phyloP scores from a whole-genome alignment of 2,329 filamentous ascomycete genomes.

The Macrophomina tecta region DNA sequence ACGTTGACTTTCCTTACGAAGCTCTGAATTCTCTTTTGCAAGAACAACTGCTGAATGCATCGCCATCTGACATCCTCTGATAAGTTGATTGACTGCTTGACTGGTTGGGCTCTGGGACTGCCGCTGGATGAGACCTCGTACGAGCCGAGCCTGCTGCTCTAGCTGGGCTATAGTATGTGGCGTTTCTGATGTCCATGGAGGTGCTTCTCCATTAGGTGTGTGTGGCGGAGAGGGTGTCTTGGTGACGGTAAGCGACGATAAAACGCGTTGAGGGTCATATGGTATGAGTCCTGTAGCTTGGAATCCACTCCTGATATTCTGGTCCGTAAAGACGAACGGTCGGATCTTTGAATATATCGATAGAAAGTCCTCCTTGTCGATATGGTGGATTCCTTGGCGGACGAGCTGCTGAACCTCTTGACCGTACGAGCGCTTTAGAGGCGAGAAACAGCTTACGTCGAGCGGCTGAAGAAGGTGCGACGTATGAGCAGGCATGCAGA shows the following conservation, averaged over 20 bases:
- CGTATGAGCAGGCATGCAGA: slow-evolving; percentile 26
- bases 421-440: slow-evolving; percentile 31
- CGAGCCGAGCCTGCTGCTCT: slow-evolving; percentile 31
- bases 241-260: slow-evolving; percentile 31
- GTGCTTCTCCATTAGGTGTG: slow-evolving; percentile 15
- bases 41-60: slow-evolving; percentile 25
- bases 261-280: slow-evolving; percentile 30
- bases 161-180: slow-evolving; percentile 33
- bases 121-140: slow-evolving; percentile 30
- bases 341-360: slow-evolving; percentile 23
- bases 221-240: slow-evolving; percentile 32
- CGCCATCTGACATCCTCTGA: slow-evolving; percentile 31
- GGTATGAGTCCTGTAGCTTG: slow-evolving; percentile 31
- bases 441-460: slow-evolving; percentile 18
- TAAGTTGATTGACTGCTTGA: slow-evolving; percentile 31
- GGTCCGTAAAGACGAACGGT: slow-evolving; percentile 25
- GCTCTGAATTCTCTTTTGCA: slow-evolving; percentile 25
- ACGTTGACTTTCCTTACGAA: slow-evolving; percentile 22
- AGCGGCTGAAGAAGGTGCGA: slow-evolving; percentile 24
- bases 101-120: slow-evolving; percentile 33
- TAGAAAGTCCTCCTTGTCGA: slow-evolving; percentile 26
- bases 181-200: slow-evolving; percentile 32
- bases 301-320: slow-evolving; percentile 32
- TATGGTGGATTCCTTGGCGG: slow-evolving; percentile 18
- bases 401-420: background rate